Conservation (phyloP, 371 early-diverging fungal species). For the Nematocida sp. region DNA sequence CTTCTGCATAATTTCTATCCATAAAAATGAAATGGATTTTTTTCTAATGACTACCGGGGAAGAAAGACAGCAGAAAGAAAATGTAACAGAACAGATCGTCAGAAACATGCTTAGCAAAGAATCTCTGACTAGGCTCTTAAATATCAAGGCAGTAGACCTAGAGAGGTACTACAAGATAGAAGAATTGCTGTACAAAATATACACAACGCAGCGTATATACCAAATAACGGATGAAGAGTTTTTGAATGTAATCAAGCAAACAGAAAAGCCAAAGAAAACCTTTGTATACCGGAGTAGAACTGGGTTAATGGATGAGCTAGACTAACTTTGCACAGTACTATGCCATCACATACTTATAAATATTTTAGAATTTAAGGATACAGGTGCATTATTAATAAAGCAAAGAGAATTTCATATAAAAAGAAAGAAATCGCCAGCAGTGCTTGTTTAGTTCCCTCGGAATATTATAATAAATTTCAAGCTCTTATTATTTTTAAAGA, state of each 20-base stretch:
- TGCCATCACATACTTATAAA: too few species aligned
- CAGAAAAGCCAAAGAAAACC: constrained; percentile 42
- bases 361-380: too few species aligned
- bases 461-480: too few species aligned
- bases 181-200: background rate
- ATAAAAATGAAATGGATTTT: constrained; percentile 58
- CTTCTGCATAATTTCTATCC: constrained; percentile 41
- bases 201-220: background rate
- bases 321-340: background rate
- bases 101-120: constrained; percentile 19
- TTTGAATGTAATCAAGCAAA: constrained; percentile 25
- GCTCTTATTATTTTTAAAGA: too few species aligned
- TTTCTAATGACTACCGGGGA: constrained; percentile 16
- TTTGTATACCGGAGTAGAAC: constrained; percentile 37
- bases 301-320: constrained; percentile 23
- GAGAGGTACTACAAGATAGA: constrained; percentile 60
- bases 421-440: too few species aligned
- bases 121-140: constrained; percentile 25
- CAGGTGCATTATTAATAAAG: too few species aligned
- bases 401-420: too few species aligned
- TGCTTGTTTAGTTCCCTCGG: too few species aligned
- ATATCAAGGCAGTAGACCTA: constrained; percentile 46
- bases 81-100: constrained; percentile 12
- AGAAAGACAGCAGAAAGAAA: constrained; percentile 8
- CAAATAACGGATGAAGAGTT: constrained; percentile 21